Percentiles rank a stretch among this genome's conserved stretches.
These are phyloP conservation scores for Taphrina betulina DNA, from an alignment of 1,139 yeast genomes.

Conservation along the genomic window DNA sequence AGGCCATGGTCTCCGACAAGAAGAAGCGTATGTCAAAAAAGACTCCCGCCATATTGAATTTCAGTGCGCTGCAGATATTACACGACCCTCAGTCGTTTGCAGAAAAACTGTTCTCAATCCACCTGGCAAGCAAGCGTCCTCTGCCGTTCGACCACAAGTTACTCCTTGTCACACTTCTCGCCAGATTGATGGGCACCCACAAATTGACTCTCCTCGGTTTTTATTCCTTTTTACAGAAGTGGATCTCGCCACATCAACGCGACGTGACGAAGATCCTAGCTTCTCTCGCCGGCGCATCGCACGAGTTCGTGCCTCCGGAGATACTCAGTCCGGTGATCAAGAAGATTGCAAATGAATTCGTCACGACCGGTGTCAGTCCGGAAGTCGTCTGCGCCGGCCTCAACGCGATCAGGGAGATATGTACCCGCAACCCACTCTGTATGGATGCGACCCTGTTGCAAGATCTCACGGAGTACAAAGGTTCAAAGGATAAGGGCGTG, in stretches of 20 bases:
- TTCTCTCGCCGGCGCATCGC: slow-evolving; percentile 94
- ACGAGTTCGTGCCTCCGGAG: slow-evolving; percentile 96
- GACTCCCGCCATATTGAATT: slow-evolving; percentile 55
- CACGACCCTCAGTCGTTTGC: slow-evolving; percentile 99
- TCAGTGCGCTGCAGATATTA: slow-evolving; percentile 86
- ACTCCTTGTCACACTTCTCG: slow-evolving; percentile 77
- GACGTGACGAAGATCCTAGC: slow-evolving; percentile 96
- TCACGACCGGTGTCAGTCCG: slow-evolving; percentile 95
- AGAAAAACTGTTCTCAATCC: slow-evolving; percentile 70
- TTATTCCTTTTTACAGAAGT: slow-evolving; percentile 82
- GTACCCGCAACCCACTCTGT: slow-evolving; percentile 90
- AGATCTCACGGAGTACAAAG: slow-evolving; percentile 85
- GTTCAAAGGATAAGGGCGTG: slow-evolving; percentile 90
- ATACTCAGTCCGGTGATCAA: slow-evolving; percentile 72
- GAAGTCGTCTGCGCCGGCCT: slow-evolving; percentile 98
- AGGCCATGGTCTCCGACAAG: slow-evolving; percentile 46
- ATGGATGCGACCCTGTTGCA: slow-evolving; percentile 82
- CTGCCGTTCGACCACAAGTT: slow-evolving; percentile 86
- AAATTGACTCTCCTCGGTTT: slow-evolving; percentile 85
- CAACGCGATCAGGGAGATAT: slow-evolving; percentile 88
- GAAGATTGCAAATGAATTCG: slow-evolving; percentile 94
- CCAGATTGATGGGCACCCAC: slow-evolving; percentile 89
- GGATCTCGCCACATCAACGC: slow-evolving; percentile 87
- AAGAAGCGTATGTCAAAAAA: slow-evolving; percentile 29
- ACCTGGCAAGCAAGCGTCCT: slow-evolving; percentile 59